Evolutionary conservation across 1,284 basidiomycete species (phyloP), one percentile per base, ranked within the genome.

Genomic region (Irpex sp.): DNA sequence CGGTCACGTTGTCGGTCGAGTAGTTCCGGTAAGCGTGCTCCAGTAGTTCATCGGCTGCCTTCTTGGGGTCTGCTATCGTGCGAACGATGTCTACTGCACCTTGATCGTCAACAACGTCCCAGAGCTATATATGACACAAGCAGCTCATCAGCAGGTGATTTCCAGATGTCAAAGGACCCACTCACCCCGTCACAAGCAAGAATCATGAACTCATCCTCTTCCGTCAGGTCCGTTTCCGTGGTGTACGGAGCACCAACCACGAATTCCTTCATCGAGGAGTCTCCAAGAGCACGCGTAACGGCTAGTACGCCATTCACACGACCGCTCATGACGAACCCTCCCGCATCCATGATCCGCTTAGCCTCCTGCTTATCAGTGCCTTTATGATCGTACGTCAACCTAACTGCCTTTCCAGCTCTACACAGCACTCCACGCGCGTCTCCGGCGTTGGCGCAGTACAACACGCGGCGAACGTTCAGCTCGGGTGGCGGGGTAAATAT

Each of bases 221-320:
- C 88, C 61, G 88, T 91, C 17, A 99, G 79, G 66, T 91, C 89
- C 5, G 97, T 98, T 76, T 98, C 96, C 15, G 97, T 99, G 13
- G 97, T 99, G 76, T 98, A 99, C 8, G 97, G 97, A 44, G 94
- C 87, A 1, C 97, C 97, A 52, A 99, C 97, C 6, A 99, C 97
- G 74, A 97, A 99, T 72, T 99, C 97, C 77, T 99, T 99, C 97
- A 99, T 99, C 5, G 95, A 93, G 0, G 94, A 92, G 74, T 99
- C 97, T 56, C 97, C 97, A 52, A 99, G 81, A 68, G 95, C 97
- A 58, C 97, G 85, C 15, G 97, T 99, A 17, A 99, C 97, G 7
- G 96, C 96, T 62, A 99, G 81, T 8, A 99, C 96, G 48, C 94
- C 96, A 70, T 98, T 98, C 38, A 99, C 97, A 8, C 97, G 89